Evolutionary conservation across 495 filamentous ascomycete genomes (phyloP).

Genomic region (Cercophora newfieldiana): DNA sequence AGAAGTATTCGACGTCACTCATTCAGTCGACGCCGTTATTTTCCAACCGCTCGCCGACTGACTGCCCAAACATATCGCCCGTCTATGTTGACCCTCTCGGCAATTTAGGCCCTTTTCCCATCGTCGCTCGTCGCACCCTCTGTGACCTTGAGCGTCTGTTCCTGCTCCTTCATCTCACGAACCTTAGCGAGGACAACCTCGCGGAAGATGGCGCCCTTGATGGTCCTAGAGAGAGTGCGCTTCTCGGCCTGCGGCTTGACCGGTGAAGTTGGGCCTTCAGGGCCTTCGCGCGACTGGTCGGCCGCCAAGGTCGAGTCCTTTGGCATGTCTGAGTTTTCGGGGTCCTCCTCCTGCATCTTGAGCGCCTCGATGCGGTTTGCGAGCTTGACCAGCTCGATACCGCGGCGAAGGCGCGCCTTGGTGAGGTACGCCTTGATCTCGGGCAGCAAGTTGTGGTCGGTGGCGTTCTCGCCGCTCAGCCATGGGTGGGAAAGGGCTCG

Average conservation of each 20-base stretch:
- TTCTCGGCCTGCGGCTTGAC: conserved; percentile 49
- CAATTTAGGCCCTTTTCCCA: neutral
- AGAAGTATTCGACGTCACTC: neutral
- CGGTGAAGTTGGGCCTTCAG: conserved; percentile 8
- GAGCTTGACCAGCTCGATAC: conserved; percentile 96
- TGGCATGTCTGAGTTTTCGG: conserved; percentile 64
- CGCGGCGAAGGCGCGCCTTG: conserved; percentile 82
- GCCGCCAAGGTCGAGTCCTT: conserved; percentile 62
- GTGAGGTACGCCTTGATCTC: conserved; percentile 96
- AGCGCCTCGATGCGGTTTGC: conserved; percentile 96
- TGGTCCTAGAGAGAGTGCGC: conserved; percentile 69
- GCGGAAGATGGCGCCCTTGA: conserved; percentile 89
- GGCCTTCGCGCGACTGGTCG: conserved; percentile 53
- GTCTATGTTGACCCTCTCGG: neutral
- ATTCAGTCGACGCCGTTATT: neutral
- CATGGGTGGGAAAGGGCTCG: conserved; percentile 82
- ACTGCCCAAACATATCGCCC: neutral
- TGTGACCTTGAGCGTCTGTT: conserved; percentile 70
- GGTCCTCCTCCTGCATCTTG: conserved; percentile 92
- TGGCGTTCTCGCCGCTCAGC: conserved; percentile 87
- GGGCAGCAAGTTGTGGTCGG: conserved; percentile 93
- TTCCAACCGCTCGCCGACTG: neutral
- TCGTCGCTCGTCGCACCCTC: conserved; percentile 41
- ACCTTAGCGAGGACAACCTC: conserved; percentile 98
- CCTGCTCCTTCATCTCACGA: conserved; percentile 83